Base-by-base conservation (phyloP, 2,329 filamentous ascomycete species). In the Dactylellina leptospora region DNA sequence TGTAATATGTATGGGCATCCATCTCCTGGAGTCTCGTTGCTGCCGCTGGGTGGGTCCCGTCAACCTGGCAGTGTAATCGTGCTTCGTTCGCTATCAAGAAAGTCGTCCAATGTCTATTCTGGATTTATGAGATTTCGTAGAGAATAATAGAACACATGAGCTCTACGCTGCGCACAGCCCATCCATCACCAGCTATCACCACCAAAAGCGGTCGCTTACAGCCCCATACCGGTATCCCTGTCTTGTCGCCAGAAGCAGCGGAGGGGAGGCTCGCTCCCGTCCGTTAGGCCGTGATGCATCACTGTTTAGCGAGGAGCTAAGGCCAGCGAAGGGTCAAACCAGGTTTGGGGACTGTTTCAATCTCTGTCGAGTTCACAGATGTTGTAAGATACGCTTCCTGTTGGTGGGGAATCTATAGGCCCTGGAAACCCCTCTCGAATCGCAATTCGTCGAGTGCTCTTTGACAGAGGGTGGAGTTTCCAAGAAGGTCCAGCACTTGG, bases 291-390 rank as follows among this genome's bases (percentile, higher is more conserved):
- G 16, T n/a, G 42, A n/a, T n/a, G n/a, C n/a, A n/a, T n/a, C n/a
- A n/a, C 4, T 16, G 47, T 20, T 63, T 63, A 63, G 59, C 59
- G 48, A 63, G 33, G 47, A 47, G 47, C 47, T 27, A 51, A 51
- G 25, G 11, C n/a, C 45, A 28, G n/a, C 4, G 9, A n/a, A 45
- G 47, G 18, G 47, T 54, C 23, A 45, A 63, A 38, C 40, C 59
- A 33, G 59, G 59, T 53, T 63, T 63, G 10, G 59, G 36, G 58
- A 53, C 58, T 13, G 58, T 63, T 63, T 63, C 48, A 28, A 54
- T 36, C 22, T n/a, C n/a, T n/a, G n/a, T n/a, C n/a, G n/a, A n/a
- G n/a, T n/a, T n/a, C n/a, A n/a, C n/a, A n/a, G n/a, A n/a, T n/a
- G n/a, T n/a, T n/a, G n/a, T n/a, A n/a, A n/a, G n/a, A n/a, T n/a